Evolutionary conservation across 768 basidiomycete species (phyloP), one percentile per base, ranked within the genome.

Genomic region (Dacryopinax primogenitus): DNA sequence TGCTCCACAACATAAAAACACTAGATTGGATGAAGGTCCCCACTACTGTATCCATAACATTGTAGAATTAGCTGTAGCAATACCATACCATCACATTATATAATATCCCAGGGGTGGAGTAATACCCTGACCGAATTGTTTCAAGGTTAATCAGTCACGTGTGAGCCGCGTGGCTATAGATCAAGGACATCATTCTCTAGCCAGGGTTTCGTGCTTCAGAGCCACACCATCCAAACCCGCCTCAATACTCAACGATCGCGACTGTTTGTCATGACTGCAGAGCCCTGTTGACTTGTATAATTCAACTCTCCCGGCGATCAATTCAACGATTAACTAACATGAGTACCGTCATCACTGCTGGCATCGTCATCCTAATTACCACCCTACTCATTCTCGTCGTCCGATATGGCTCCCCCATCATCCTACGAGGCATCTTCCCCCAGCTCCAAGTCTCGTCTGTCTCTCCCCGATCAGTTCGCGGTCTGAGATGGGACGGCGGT

Each of bases 391-490:
- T 87, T 33, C 69, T 87, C 64, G 77, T 85, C 62, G 81, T 88
- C 64, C 84, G 83, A 0, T 86, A 85, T 70, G 76, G 89, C 66
- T 79, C 82, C 1, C 88, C 88, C 63, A 84, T 82, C 75, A 72
- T 86, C 47, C 78, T 90, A 33, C 77, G 80, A 62, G 78, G 80
- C 44, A 75, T 84, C 64, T 86, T 85, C n/a, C 74, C 71, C 35
- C 80, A 80, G 69, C 76, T 90, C 66, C 84, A 85, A 33, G 79
- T 89, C 34, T 82, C 84, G 39, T 88, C 86, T 72, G 80, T 90
- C 65, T 90, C 88, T 71, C 76, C 87, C 37, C 82, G 86, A 64
- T 91, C 88, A 21, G 83, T 91, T 66, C 85, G 87, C 63, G 88
- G 88, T 34, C 76, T 90, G 23, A 88, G 86, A 73, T 80, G 88